Percentiles rank a stretch among this genome's conserved stretches.
Evolutionary conservation across 2,329 filamentous ascomycete species (phyloP).

Genomic region (Pseudogymnoascus pannorum): DNA sequence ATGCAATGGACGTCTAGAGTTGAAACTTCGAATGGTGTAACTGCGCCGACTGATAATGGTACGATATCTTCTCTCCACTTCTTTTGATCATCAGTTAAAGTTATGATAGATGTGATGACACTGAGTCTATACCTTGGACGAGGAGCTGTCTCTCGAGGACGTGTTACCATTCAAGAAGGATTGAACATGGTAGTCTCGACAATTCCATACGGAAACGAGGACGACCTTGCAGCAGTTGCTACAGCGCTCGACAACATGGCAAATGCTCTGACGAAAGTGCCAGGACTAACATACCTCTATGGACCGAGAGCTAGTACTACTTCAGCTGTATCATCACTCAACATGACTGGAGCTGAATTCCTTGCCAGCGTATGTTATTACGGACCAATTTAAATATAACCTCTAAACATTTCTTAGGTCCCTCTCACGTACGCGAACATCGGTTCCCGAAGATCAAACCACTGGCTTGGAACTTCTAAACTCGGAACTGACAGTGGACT

Average conservation of each 20-base stretch:
- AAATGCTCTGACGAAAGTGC: conserved; percentile 44
- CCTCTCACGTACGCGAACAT: neutral
- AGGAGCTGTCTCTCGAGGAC: conserved; percentile 53
- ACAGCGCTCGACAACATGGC: conserved; percentile 55
- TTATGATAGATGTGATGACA: conserved; percentile 38
- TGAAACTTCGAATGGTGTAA: conserved; percentile 34
- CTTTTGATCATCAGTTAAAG: neutral
- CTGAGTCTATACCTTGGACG: conserved; percentile 58
- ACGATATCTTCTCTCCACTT: neutral
- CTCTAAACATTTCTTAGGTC: neutral
- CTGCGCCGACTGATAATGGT: neutral
- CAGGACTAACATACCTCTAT: conserved; percentile 48
- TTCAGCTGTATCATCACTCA: conserved; percentile 26
- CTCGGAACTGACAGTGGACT: conserved; percentile 51
- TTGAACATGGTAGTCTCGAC: conserved; percentile 52
- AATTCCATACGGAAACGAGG: conserved; percentile 51
- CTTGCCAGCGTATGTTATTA: neutral
- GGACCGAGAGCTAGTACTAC: conserved; percentile 46
- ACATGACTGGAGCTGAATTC: neutral
- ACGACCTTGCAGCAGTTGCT: conserved; percentile 57
- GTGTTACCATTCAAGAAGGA: conserved; percentile 50
- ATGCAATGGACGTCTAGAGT: conserved; percentile 61
- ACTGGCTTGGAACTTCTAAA: conserved; percentile 53
- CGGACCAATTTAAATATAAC: neutral
- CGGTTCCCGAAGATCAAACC: conserved; percentile 24